These are phyloP conservation scores for Daucus carota DNA, from an alignment of 129 eudicot species.

Conservation along the genomic window DNA sequence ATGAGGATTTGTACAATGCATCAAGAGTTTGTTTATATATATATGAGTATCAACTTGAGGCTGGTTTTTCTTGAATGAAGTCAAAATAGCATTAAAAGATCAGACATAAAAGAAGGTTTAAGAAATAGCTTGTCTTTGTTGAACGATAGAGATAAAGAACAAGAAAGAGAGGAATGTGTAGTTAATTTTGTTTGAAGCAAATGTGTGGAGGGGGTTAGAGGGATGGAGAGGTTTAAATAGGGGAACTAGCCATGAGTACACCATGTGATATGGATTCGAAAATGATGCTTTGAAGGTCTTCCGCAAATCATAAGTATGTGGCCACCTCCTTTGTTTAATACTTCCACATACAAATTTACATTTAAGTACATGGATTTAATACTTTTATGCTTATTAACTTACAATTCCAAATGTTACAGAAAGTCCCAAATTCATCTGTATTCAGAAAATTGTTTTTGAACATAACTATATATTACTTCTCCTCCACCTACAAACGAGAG, in stretches of 20 bases:
- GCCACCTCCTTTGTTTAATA: slow-evolving; percentile 9
- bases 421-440: neutral
- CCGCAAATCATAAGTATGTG: slow-evolving; percentile 22
- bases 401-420: neutral
- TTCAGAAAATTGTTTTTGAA: neutral
- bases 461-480: neutral
- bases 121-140: slow-evolving; percentile 10
- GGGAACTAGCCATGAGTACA: slow-evolving; percentile 10
- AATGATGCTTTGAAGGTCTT: slow-evolving; percentile 17
- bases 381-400: neutral
- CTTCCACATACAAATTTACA: neutral
- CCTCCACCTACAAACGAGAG: neutral
- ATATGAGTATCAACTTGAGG: neutral
- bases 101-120: slow-evolving; percentile 8
- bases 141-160: slow-evolving; percentile 4
- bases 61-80: slow-evolving; percentile 1
- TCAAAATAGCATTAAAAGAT: slow-evolving; percentile 14
- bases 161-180: slow-evolving; percentile 9
- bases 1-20: slow-evolving; percentile 8
- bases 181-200: slow-evolving; percentile 4
- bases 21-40: slow-evolving; percentile 8
- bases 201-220: slow-evolving; percentile 16
- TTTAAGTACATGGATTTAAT: neutral
- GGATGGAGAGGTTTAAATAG: slow-evolving; percentile 27
- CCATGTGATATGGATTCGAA: slow-evolving; percentile 22